These are phyloP conservation scores for Microsporum ferrugineum DNA, from an alignment of 2,329 filamentous ascomycete genomes.

Conservation along the genomic window DNA sequence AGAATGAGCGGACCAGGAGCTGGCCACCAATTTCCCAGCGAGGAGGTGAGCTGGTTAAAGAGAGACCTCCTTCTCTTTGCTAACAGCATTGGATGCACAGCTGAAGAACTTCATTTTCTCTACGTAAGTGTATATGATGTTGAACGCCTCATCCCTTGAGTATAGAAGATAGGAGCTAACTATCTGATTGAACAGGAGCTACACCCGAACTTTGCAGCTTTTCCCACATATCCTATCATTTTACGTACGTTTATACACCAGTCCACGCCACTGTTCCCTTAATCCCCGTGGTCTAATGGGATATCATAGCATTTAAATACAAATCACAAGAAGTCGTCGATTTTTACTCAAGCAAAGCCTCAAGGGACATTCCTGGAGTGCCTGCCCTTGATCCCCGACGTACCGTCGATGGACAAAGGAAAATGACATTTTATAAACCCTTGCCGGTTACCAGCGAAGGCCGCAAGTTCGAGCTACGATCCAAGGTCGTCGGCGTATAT, in stretches of 20 bases:
- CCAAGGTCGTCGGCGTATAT: slow-evolving; percentile 72
- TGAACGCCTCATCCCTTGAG: background rate
- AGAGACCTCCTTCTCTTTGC: slow-evolving; percentile 83
- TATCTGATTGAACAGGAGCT: slow-evolving; percentile 44
- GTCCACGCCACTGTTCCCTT: background rate
- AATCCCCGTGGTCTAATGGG: slow-evolving; percentile 8
- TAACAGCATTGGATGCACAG: slow-evolving; percentile 71
- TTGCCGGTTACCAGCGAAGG: slow-evolving; percentile 62
- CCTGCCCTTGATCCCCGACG: slow-evolving; percentile 64
- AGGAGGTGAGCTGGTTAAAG: slow-evolving; percentile 73
- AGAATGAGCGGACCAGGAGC: slow-evolving; percentile 43
- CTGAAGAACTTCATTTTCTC: slow-evolving; percentile 85
- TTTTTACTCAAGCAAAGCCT: slow-evolving; percentile 63
- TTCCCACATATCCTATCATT: slow-evolving; percentile 78
- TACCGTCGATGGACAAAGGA: slow-evolving; percentile 74
- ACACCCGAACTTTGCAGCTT: slow-evolving; percentile 73
- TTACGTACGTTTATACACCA: slow-evolving; percentile 46
- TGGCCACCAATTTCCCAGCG: slow-evolving; percentile 68
- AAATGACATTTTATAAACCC: slow-evolving; percentile 63
- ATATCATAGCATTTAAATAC: slow-evolving; percentile 57
- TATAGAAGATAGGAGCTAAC: background rate
- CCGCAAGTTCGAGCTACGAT: slow-evolving; percentile 61
- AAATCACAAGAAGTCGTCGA: slow-evolving; percentile 65
- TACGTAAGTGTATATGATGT: slow-evolving; percentile 49
- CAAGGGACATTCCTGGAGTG: slow-evolving; percentile 58